Percentiles rank a stretch among this genome's conserved stretches.
Conservation (phyloP, 1,284 basidiomycete species). For the Amylostereum chailletii region DNA sequence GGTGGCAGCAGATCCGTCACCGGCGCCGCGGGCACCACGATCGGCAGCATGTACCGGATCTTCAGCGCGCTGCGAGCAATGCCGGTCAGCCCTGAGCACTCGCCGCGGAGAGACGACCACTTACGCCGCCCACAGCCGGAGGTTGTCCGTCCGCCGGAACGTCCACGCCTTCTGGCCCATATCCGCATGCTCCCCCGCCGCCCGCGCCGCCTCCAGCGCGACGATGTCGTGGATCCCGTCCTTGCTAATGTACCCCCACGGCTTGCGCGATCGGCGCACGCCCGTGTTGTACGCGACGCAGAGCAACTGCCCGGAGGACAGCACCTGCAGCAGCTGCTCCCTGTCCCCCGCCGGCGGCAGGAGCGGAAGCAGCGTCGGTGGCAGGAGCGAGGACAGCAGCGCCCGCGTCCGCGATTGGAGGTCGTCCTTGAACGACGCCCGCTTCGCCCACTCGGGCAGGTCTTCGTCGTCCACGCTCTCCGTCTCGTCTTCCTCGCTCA, state of each 20-base stretch:
- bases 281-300: conserved; percentile 75
- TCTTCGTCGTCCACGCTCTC: conserved; percentile 49
- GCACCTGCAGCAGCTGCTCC: conserved; percentile 38
- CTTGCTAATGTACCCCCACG: conserved; percentile 81
- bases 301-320: conserved; percentile 73
- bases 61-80: conserved; percentile 56
- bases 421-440: conserved; percentile 42
- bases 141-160: conserved; percentile 75
- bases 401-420: conserved; percentile 52
- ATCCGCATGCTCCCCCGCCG: conserved; percentile 21
- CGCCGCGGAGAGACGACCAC: conserved; percentile 19
- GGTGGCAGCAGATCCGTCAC: conserved; percentile 18
- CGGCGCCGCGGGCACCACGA: conserved; percentile 42
- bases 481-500: conserved; percentile 38
- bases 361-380: conserved; percentile 31
- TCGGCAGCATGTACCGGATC: conserved; percentile 67
- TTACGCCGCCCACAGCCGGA: conserved; percentile 76
- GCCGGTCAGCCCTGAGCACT: neutral
- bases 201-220: conserved; percentile 40
- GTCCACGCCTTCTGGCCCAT: conserved; percentile 55
- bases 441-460: conserved; percentile 68
- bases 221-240: conserved; percentile 75
- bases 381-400: conserved; percentile 40
- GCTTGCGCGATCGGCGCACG: conserved; percentile 69
- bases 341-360: conserved; percentile 32